Evolutionary conservation across 345 rosid species (phyloP).

Genomic region (Salix purpurea): DNA sequence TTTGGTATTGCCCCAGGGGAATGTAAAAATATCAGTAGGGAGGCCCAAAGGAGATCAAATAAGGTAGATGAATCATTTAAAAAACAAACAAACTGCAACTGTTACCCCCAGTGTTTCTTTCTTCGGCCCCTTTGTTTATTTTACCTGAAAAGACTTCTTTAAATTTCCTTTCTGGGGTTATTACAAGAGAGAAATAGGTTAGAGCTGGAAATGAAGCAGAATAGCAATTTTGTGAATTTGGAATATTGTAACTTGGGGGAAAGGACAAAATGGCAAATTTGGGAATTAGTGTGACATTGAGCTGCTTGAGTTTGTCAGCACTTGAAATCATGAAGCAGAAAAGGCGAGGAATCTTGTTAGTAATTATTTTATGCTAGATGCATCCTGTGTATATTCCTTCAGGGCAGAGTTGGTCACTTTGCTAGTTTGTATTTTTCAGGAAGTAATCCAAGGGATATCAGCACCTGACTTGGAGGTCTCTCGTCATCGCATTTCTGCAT

Average conservation of each 20-base stretch:
- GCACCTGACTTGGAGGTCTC: constrained; percentile 68
- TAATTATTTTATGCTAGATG: background rate
- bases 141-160: background rate
- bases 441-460: constrained; percentile 46
- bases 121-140: background rate
- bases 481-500: constrained; percentile 56
- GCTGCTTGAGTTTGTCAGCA: background rate
- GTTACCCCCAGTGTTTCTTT: background rate
- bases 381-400: background rate
- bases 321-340: background rate
- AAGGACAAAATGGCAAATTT: background rate
- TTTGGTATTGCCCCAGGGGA: background rate
- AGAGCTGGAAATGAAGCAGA: background rate
- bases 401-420: constrained; percentile 7
- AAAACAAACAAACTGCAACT: background rate
- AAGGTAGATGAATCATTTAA: background rate
- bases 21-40: background rate
- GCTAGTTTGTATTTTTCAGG: constrained; percentile 39
- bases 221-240: background rate
- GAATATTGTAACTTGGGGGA: background rate
- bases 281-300: background rate
- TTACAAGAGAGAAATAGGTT: background rate
- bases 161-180: background rate
- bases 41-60: background rate
- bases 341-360: background rate